Evolutionary conservation across 2,329 filamentous ascomycete species (phyloP).

Genomic region (Exophiala spinifera): DNA sequence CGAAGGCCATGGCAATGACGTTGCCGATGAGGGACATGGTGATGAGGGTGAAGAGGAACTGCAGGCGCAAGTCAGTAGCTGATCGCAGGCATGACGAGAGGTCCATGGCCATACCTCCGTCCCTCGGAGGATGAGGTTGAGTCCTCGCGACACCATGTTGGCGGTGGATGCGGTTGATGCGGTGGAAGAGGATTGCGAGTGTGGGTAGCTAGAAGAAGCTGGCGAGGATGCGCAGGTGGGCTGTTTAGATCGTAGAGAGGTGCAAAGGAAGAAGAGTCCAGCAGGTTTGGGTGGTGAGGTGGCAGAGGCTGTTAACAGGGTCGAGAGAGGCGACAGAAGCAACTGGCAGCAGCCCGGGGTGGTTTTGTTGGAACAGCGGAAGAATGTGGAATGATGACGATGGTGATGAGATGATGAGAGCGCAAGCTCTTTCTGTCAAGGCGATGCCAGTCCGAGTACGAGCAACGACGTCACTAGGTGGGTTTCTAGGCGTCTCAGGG

Average conservation of each 20-base stretch:
- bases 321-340: too few species aligned
- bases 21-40: constrained; percentile 61
- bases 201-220: neutral
- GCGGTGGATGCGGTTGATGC: neutral
- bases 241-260: neutral
- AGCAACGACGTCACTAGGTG: constrained; percentile 16
- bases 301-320: too few species aligned
- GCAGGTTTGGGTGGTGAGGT: too few species aligned
- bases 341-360: neutral
- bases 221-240: neutral
- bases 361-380: neutral
- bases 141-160: constrained; percentile 41
- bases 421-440: neutral
- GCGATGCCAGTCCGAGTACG: too few species aligned
- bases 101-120: constrained; percentile 37
- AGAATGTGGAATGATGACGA: constrained; percentile 16
- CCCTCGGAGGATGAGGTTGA: constrained; percentile 42
- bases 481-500: neutral
- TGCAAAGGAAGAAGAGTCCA: too few species aligned
- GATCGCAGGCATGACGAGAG: neutral
- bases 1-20: constrained; percentile 54
- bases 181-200: neutral
- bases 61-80: constrained; percentile 11
- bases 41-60: constrained; percentile 61
- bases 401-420: neutral